Conservation (phyloP, 2,329 filamentous ascomycete species). For the Clarireedia monteithiana region DNA sequence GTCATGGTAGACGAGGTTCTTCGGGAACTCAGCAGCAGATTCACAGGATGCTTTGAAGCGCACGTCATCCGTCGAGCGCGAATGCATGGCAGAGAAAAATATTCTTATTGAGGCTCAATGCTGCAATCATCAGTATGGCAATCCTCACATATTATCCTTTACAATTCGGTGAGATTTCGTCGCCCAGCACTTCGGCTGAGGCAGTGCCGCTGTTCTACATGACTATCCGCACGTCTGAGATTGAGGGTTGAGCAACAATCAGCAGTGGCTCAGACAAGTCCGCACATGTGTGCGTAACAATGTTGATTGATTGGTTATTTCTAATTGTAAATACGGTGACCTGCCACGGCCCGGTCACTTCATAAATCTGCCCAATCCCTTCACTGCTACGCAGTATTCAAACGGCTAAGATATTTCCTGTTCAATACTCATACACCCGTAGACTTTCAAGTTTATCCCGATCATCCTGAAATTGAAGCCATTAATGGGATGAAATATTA, state of each 20-base stretch:
- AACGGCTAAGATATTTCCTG: background rate
- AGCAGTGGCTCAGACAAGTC: background rate
- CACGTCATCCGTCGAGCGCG: background rate
- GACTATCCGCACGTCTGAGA: background rate
- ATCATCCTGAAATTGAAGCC: background rate
- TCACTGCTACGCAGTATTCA: background rate
- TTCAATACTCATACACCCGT: background rate
- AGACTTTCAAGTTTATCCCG: background rate
- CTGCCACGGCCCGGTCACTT: background rate
- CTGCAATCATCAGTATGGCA: background rate
- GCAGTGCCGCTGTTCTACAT: background rate
- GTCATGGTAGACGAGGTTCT: constrained; percentile 6
- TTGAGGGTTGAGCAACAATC: background rate
- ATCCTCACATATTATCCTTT: background rate
- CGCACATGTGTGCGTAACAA: background rate
- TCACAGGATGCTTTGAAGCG: constrained; percentile 2
- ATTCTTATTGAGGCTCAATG: background rate
- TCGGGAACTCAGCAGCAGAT: constrained; percentile 2
- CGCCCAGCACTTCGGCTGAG: background rate
- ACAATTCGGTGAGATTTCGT: background rate
- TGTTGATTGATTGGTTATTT: background rate
- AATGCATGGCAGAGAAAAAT: background rate
- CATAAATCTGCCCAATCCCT: background rate
- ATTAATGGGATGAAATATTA: background rate
- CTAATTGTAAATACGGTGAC: background rate